These are phyloP conservation scores for Ceriops tagal DNA, from an alignment of 345 rosid species.

Conservation along the genomic window DNA sequence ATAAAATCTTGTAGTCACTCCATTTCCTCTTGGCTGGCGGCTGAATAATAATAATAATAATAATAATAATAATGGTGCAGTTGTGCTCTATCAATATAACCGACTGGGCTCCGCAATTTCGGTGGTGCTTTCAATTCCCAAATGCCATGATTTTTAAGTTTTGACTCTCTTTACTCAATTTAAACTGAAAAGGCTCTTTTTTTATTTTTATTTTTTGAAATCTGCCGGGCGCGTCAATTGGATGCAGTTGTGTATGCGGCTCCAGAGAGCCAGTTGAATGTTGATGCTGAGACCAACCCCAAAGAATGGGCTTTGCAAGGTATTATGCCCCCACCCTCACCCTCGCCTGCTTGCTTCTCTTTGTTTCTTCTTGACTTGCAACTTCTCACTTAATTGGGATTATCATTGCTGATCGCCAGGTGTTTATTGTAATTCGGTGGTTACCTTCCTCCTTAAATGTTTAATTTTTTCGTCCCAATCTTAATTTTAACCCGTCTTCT, in stretches of 20 bases:
- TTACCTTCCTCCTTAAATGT: background rate
- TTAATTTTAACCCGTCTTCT: background rate
- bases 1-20: too few species aligned
- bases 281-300: slow-evolving; percentile 38
- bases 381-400: background rate
- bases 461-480: background rate
- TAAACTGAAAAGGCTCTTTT: background rate
- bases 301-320: slow-evolving; percentile 86
- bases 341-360: background rate
- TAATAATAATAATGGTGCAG: too few species aligned
- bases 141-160: too few species aligned
- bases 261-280: slow-evolving; percentile 49
- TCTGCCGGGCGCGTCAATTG: background rate
- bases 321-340: slow-evolving; percentile 6
- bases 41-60: too few species aligned
- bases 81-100: too few species aligned
- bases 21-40: too few species aligned
- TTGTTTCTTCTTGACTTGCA: background rate
- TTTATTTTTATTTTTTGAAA: too few species aligned
- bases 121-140: too few species aligned
- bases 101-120: too few species aligned
- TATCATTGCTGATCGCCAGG: background rate
- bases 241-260: slow-evolving; percentile 42
- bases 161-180: too few species aligned
- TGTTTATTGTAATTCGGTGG: too few species aligned